Evolutionary conservation across 345 rosid species (phyloP), one percentile per base, ranked within the genome.

Genomic region (Noccaea caerulescens): DNA sequence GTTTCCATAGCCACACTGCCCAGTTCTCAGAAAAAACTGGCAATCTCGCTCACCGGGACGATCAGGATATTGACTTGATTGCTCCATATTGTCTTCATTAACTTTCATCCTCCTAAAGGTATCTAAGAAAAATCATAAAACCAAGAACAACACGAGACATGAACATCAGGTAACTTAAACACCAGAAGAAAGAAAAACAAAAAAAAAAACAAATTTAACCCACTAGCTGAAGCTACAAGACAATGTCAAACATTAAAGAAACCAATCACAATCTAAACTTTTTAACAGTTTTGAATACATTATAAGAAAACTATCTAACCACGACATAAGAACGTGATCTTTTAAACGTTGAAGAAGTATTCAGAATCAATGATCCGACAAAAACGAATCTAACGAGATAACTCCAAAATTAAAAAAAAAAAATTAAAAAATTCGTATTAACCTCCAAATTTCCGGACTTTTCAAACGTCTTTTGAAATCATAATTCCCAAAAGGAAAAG

Each of bases 41-140:
- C 96, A 89, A 82, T 89, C 88, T 16, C 84, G 82, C 75, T 83
- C 91, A 13, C 93, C 88, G 2, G 91, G 93, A 59, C 96, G 96
- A 77, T 84, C 88, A 11, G 93, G 96, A 71, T 83, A 88, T 46
- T 76, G 77, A 70, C 81, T 72, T 2, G 85, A 38, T 65, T 81
- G 78, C 53, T 80, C 79, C 76, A 60, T 68, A 38, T 78, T 75
- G 76, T 76, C 77, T 65, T 82, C 92, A 76, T 75, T 71, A 58
- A 89, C 79, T 74, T 87, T 85, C 82, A 89, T 52, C 69, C 80
- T 79, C 80, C 76, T 52, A 12, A 84, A 71, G 25, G 83, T 78
- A 71, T 87, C 92, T 89, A 43, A 1, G 23, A 42, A 44, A 58
- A 13, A 68, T 2, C 62, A 45, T 16, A 61, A 58, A 66, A 71